A percentile compares a stretch with the other conserved stretches of the same genome.
Evolutionary conservation across 2,329 filamentous ascomycete genomes (phyloP).

Genomic region (Fusarium sp.): DNA sequence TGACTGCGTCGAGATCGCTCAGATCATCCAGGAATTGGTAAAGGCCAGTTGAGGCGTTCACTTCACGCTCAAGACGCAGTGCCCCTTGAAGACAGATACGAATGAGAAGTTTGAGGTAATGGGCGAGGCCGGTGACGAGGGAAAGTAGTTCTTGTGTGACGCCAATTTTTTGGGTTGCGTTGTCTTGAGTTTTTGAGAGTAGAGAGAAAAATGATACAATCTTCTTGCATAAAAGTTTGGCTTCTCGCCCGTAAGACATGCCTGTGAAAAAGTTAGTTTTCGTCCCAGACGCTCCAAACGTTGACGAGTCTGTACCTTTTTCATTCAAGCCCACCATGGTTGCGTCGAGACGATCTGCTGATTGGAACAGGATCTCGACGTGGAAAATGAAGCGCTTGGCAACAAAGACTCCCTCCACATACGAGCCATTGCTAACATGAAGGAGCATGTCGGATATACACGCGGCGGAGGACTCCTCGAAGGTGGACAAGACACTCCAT

Average conservation of each 20-base stretch:
- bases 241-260: conserved; percentile 90
- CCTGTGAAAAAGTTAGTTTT: conserved; percentile 59
- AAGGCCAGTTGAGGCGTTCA: conserved; percentile 76
- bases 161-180: conserved; percentile 87
- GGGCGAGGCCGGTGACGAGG: conserved; percentile 92
- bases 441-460: conserved; percentile 99
- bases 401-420: conserved; percentile 92
- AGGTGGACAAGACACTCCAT: conserved; percentile 96
- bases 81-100: conserved; percentile 95
- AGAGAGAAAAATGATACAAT: conserved; percentile 98
- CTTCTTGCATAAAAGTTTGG: conserved; percentile 99
- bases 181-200: conserved; percentile 93
- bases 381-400: conserved; percentile 97
- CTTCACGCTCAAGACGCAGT: conserved; percentile 89
- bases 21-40: conserved; percentile 87
- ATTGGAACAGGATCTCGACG: conserved; percentile 90
- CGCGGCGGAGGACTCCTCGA: conserved; percentile 96
- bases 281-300: neutral
- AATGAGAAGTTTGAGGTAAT: conserved; percentile 97
- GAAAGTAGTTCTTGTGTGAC: conserved; percentile 99
- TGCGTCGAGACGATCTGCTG: conserved; percentile 84
- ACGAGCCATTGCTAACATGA: conserved; percentile 97
- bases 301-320: conserved; percentile 70
- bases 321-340: conserved; percentile 75
- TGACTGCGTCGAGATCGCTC: conserved; percentile 80